Base-by-base conservation (phyloP, 495 filamentous ascomycete genomes). In the Penicillium steckii region DNA sequence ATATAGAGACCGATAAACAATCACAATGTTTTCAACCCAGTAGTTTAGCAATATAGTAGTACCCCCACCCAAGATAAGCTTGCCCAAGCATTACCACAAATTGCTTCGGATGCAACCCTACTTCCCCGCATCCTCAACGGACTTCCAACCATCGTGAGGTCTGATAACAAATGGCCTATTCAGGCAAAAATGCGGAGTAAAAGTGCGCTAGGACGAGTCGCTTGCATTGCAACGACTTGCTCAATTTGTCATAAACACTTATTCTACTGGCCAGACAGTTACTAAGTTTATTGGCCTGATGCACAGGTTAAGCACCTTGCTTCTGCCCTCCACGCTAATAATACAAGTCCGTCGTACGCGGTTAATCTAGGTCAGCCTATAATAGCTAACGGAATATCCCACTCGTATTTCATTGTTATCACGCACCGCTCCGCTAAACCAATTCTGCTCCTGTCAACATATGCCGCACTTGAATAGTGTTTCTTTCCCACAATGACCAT, bases 171-270 rank as follows among this genome's bases (percentile, higher is more conserved):
- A 2, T 27, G 27, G 17, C 60, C 40, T 4, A 6, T 60, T 63
- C 40, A 3, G 57, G 60, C 54, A 53, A 54, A 40, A 63, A 46
- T 3, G 60, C 60, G 60, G 60, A 63, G 60, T 52, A 46, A 45
- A 9, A 15, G 40, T 17, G 48, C 25, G 23, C 38, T 40, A 21
- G 23, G 4, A 26, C 42, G 7, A 43, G 19, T 43, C 40, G 18
- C 19, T 25, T 13, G 41, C 41, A 12, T 38, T 32, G 29, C 8
- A 4, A 32, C 5, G 7, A 13, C n/a, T 13, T 32, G 29, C 29
- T 32, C 2, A 32, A 0, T 32, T 32, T n/a, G 29, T 0, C 8
- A 8, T 17, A n/a, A 37, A 13, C 13, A 15, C n/a, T 37, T 15
- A 15, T 5, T n/a, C 18, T 2, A 15, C 33, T n/a, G n/a, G 33